Conservation (phyloP, 129 eudicot genomes). For the Helichrysum umbraculigerum region DNA sequence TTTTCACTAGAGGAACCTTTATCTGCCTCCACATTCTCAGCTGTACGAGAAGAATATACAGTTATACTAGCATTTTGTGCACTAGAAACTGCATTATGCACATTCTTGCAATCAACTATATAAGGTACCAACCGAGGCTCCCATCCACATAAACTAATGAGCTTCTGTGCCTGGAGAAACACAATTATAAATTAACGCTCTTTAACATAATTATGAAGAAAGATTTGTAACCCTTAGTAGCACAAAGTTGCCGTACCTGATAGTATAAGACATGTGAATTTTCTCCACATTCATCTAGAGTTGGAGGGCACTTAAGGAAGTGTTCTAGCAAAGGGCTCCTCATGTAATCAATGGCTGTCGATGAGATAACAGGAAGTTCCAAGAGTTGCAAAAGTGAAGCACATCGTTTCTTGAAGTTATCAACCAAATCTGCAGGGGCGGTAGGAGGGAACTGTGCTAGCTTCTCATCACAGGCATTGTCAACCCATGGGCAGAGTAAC, state of each 20-base stretch:
- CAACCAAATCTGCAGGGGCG: constrained; percentile 59
- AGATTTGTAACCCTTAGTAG: constrained; percentile 8
- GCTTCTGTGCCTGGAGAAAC: constrained; percentile 72
- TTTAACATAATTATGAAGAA: background rate
- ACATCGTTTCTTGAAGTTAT: constrained; percentile 62
- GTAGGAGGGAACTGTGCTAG: constrained; percentile 77
- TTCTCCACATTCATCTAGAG: constrained; percentile 40
- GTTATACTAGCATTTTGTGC: constrained; percentile 28
- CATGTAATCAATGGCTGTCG: constrained; percentile 52
- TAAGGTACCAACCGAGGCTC: constrained; percentile 81
- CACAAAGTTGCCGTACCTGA: constrained; percentile 55
- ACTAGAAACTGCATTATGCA: constrained; percentile 24
- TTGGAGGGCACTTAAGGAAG: constrained; percentile 56
- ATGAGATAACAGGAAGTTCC: constrained; percentile 74
- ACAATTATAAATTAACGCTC: constrained; percentile 11
- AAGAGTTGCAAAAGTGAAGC: constrained; percentile 58
- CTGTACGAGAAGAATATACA: constrained; percentile 39
- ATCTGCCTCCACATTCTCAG: constrained; percentile 29
- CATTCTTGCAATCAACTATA: constrained; percentile 65
- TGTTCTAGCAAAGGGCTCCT: constrained; percentile 65
- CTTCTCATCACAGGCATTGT: constrained; percentile 74
- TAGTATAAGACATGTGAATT: constrained; percentile 49
- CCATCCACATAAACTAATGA: constrained; percentile 95
- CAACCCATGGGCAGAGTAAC: constrained; percentile 86
- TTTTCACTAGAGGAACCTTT: constrained; percentile 35